phyloP scores from a whole-genome alignment of 2,329 filamentous ascomycete genomes.

The Fusarium sp. region DNA sequence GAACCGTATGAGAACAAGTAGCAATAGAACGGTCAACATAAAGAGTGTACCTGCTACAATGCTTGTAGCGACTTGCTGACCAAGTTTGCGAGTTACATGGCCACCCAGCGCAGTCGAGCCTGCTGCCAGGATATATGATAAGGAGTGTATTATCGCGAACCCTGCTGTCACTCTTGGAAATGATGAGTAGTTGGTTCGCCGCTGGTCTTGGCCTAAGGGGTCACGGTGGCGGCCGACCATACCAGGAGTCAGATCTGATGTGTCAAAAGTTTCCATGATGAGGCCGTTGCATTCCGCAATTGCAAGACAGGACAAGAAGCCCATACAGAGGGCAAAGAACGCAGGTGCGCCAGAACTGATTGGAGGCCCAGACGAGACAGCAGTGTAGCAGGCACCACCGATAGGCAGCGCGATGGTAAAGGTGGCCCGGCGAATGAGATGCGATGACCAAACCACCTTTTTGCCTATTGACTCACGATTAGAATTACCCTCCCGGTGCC shows the following conservation, averaged over 20 bases:
- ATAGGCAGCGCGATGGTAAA: slow-evolving; percentile 77
- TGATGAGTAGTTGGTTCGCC: slow-evolving; percentile 77
- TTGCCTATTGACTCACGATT: slow-evolving; percentile 76
- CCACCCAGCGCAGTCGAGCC: slow-evolving; percentile 77
- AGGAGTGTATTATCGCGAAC: slow-evolving; percentile 76
- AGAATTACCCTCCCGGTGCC: slow-evolving; percentile 68
- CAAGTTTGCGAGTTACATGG: slow-evolving; percentile 72
- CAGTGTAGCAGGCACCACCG: slow-evolving; percentile 74
- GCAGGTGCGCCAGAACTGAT: slow-evolving; percentile 73
- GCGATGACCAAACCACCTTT: slow-evolving; percentile 76
- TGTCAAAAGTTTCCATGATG: slow-evolving; percentile 85
- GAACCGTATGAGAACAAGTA: slow-evolving; percentile 73
- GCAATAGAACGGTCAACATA: slow-evolving; percentile 72
- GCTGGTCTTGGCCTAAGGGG: slow-evolving; percentile 54
- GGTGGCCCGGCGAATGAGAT: slow-evolving; percentile 74
- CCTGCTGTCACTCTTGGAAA: slow-evolving; percentile 80
- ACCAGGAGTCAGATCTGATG: slow-evolving; percentile 80
- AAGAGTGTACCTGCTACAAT: slow-evolving; percentile 77
- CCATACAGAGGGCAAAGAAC: slow-evolving; percentile 73
- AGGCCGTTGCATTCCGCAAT: slow-evolving; percentile 81
- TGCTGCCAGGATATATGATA: slow-evolving; percentile 78
- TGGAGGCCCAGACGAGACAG: slow-evolving; percentile 72
- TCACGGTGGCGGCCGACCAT: slow-evolving; percentile 70
- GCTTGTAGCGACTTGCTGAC: slow-evolving; percentile 75
- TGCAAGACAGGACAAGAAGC: slow-evolving; percentile 78